phyloP scores from a whole-genome alignment of 1,284 basidiomycete species.

The Ustilago sp. region DNA sequence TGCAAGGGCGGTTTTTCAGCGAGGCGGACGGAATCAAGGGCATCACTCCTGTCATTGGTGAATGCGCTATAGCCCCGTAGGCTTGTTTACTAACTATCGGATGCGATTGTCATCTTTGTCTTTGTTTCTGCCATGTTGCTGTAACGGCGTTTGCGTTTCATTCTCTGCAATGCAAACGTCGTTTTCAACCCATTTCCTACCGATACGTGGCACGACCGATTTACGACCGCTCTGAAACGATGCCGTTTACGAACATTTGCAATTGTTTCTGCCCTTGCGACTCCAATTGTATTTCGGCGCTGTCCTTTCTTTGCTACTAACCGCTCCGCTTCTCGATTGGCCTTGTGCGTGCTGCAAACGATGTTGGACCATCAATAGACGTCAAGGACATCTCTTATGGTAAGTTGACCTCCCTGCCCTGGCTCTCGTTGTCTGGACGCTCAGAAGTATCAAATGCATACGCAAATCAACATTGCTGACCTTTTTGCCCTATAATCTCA shows the following conservation, averaged over 20 bases:
- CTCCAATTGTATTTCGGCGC: slow-evolving; percentile 16
- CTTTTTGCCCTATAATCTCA: not conserved
- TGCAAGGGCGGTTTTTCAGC: not conserved
- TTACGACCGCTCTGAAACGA: slow-evolving; percentile 43
- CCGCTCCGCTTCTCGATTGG: slow-evolving; percentile 5
- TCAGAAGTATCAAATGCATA: not conserved
- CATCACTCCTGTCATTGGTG: not conserved
- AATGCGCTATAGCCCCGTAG: slow-evolving; percentile 13
- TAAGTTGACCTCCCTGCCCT: slow-evolving; percentile 71
- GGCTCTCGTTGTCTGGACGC: not conserved
- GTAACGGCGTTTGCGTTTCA: slow-evolving; percentile 55
- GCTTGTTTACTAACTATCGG: slow-evolving; percentile 48
- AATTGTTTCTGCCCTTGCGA: slow-evolving; percentile 12
- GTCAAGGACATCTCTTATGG: slow-evolving; percentile 95
- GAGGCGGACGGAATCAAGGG: not conserved
- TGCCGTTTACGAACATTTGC: slow-evolving; percentile 20
- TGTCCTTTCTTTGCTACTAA: slow-evolving; percentile 44
- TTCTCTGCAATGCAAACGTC: slow-evolving; percentile 62
- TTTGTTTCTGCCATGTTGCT: slow-evolving; percentile 25
- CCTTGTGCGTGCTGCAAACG: slow-evolving; percentile 2
- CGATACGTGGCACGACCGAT: slow-evolving; percentile 22
- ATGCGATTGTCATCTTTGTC: slow-evolving; percentile 42
- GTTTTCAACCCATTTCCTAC: slow-evolving; percentile 30
- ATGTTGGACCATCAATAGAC: slow-evolving; percentile 73
- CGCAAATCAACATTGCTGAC: not conserved